Percentiles rank a stretch among this genome's conserved stretches.
Conservation (phyloP, 1,139 yeast species). For the Debaryomyces psychrophilus region DNA sequence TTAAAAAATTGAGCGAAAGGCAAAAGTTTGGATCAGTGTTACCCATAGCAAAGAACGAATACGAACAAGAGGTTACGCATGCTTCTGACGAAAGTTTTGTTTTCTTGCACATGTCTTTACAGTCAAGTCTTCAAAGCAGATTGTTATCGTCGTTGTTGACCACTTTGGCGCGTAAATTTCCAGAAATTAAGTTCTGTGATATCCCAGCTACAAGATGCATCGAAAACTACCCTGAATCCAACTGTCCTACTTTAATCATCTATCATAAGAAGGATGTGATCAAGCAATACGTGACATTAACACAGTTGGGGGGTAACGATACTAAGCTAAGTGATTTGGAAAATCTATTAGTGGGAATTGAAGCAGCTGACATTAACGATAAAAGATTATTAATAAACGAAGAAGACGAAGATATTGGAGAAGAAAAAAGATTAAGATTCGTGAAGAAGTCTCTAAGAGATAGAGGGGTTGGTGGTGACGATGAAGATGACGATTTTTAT, state of each 20-base stretch:
- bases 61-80: constrained; percentile 80
- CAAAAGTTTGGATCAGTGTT: constrained; percentile 77
- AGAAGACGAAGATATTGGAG: constrained; percentile 51
- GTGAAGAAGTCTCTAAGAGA: constrained; percentile 58
- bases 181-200: constrained; percentile 89
- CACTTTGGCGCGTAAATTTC: constrained; percentile 57
- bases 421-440: constrained; percentile 53
- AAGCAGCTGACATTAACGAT: constrained; percentile 68
- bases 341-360: constrained; percentile 61
- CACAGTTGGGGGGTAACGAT: constrained; percentile 82
- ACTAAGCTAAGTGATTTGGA: constrained; percentile 72
- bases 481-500: constrained; percentile 47
- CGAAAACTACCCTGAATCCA: constrained; percentile 85
- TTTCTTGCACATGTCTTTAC: constrained; percentile 74
- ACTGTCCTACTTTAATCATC: constrained; percentile 87
- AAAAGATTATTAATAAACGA: constrained; percentile 65
- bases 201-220: constrained; percentile 88
- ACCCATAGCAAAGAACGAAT: constrained; percentile 84
- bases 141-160: constrained; percentile 59
- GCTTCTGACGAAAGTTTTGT: constrained; percentile 68
- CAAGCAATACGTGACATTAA: constrained; percentile 77
- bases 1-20: constrained; percentile 59
- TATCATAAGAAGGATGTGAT: constrained; percentile 76
- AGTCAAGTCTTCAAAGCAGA: constrained; percentile 73
- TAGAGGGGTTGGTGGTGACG: constrained; percentile 23